Percentiles rank a stretch among this genome's conserved stretches.
Conservation (phyloP, 1,139 yeast genomes). For the Yamadazyma dushanensis region DNA sequence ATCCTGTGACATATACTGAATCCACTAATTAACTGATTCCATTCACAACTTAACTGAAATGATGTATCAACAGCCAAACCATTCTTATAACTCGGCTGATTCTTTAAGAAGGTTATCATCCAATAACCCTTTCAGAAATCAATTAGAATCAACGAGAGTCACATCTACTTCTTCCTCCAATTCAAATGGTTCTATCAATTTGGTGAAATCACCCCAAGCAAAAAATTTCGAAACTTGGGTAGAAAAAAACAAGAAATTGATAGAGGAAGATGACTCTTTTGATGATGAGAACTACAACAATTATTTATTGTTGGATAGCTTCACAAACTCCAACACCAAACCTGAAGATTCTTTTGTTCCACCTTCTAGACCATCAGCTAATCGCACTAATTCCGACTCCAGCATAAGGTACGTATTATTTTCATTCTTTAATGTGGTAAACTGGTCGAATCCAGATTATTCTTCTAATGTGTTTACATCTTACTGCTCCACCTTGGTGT, state of each 20-base stretch:
- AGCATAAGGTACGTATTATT: slow-evolving; percentile 34
- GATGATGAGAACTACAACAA: slow-evolving; percentile 26
- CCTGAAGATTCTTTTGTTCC: slow-evolving; percentile 13
- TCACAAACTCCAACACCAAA: slow-evolving; percentile 10
- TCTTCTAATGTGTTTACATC: too few species aligned
- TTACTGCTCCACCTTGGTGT: too few species aligned
- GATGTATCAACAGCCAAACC: slow-evolving; percentile 46
- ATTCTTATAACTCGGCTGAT: slow-evolving; percentile 34
- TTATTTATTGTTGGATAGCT: slow-evolving; percentile 12
- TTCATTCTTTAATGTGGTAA: background rate
- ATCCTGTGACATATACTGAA: too few species aligned
- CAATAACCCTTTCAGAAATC: slow-evolving; percentile 57
- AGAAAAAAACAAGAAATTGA: slow-evolving; percentile 42
- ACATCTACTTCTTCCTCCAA: slow-evolving; percentile 14
- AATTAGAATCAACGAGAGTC: slow-evolving; percentile 10
- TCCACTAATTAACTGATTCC: background rate
- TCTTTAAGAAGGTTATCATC: slow-evolving; percentile 53
- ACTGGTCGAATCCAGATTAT: background rate
- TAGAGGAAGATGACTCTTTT: slow-evolving; percentile 45
- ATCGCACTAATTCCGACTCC: slow-evolving; percentile 32
- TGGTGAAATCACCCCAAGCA: slow-evolving; percentile 23
- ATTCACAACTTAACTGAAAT: background rate
- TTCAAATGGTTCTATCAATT: slow-evolving; percentile 12
- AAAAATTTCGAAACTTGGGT: slow-evolving; percentile 53
- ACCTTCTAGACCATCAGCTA: slow-evolving; percentile 15